Evolutionary conservation across 257 asterid genomes (phyloP).

Genomic region (Nicotiana sylvestris): DNA sequence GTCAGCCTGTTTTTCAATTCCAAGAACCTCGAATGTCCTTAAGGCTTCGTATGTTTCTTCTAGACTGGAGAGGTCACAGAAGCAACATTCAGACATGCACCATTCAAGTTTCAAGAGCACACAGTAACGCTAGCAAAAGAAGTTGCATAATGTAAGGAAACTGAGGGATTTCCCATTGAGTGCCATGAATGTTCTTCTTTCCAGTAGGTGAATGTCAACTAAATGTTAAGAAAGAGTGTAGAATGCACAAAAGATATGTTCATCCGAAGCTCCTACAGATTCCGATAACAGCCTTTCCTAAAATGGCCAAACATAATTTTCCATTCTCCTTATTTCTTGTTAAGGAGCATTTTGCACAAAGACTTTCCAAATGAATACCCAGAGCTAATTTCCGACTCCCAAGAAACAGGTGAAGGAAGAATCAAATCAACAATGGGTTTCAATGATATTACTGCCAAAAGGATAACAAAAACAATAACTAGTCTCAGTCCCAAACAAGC

Average conservation of each 20-base stretch:
- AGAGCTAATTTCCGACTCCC: background rate
- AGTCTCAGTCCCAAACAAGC: too few species aligned
- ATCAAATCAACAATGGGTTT: too few species aligned
- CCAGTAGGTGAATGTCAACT: background rate
- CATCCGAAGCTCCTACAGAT: background rate
- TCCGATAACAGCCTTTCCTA: background rate
- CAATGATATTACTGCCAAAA: too few species aligned
- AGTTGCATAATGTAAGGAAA: background rate
- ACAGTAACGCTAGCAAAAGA: background rate
- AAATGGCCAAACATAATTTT: background rate
- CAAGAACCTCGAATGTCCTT: constrained; percentile 77
- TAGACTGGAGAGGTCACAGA: constrained; percentile 39
- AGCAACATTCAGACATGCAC: background rate
- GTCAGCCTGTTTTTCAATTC: constrained; percentile 53
- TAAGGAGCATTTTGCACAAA: background rate
- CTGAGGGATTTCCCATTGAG: background rate
- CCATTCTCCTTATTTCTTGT: background rate
- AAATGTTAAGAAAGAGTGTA: background rate
- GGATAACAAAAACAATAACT: too few species aligned
- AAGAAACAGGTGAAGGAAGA: too few species aligned
- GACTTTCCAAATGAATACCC: background rate
- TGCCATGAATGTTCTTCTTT: background rate
- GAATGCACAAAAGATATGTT: background rate
- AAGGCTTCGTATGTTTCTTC: constrained; percentile 82
- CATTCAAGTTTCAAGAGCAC: background rate